Base-by-base conservation (phyloP, 768 basidiomycete species). In the Tulasnella sp. region DNA sequence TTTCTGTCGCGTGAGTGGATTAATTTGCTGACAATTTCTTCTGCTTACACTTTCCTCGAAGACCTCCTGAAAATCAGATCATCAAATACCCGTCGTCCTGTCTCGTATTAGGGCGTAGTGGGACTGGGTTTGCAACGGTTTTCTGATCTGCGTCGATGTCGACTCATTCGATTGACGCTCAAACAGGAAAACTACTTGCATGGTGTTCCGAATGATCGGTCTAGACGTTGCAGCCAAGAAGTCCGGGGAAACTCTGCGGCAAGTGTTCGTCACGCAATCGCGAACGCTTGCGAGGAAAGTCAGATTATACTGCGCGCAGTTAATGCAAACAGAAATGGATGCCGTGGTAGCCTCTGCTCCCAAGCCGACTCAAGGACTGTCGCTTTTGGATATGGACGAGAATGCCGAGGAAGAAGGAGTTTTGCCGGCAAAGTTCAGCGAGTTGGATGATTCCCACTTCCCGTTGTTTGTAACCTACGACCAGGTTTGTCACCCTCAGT, bases 381-480 rank as follows among this genome's bases (percentile, higher is more conserved):
- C 77, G 31, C 48, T 58, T 8, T 83, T 88, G 64, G 64, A 69
- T 12, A 84, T 89, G 2, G 84, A 85, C 76, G 90, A 90, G 44
- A 85, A 88, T 72, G 84, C 81, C 1, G 84, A 85, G 77, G 86
- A 86, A 86, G 85, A 87, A 24, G 85, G 80, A 20, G 86, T 89
- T 81, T 86, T 92, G 8, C 93, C 93, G 0, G 77, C 82, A 40
- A 87, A 83, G 48, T 94, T 89, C 81, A 92, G 91, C 75, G 87
- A 88, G 14, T 86, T 94, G 22, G 84, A 87, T 54, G 91, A 92
- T 48, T 83, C 87, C 0, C 89, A 94, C 83, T 94, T 94, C 78
- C 93, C 93, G 0, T 84, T 94, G 60, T 94, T 94, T 81, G 83
- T 93, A 0, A 92, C 93, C 0, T 92, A 91, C 78, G 90, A 93